Evolutionary conservation across 306 rosid genomes (phyloP), one percentile per base, ranked within the genome.

Genomic region (Glycine latifolia): DNA sequence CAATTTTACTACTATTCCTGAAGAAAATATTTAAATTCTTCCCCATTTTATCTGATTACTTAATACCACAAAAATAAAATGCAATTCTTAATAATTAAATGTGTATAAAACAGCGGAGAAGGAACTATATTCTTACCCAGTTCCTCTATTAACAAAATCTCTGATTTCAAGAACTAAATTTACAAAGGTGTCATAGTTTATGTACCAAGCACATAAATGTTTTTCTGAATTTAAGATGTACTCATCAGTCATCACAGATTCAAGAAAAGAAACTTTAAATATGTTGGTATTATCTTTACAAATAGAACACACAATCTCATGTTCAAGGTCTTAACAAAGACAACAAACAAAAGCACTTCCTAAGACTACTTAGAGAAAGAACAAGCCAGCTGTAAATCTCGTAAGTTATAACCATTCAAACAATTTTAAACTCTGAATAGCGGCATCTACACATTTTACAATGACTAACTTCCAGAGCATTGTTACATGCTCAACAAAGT

Each of bases 341-440:
- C 48, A 56, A 31, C 39, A 73, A 73, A 69, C 35, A 60, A 79
- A 55, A 65, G 37, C 47, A 66, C 37, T 44, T 48, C 15, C 37
- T 7, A 63, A 44, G 79, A 78, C 11, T 26, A 7, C 47, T 48
- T 31, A 44, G 8, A 11, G 44, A 61, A 8, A 48, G 65, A 63
- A 63, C 46, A 76, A 15, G 49, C 37, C 71, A 71, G 17, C 52
- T 33, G 59, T 41, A 62, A 76, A 48, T 80, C 44, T 44, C 62
- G 2, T 0, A 20, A 20, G 44, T 5, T 1, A 1, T 7, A 76
- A 9, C 66, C 16, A 43, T 20, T 49, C 33, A 26, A 5, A 43
- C 39, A 31, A 37, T 39, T 67, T 73, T 12, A 60, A 73, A 67
- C 60, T 53, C 71, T 16, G 44, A 69, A 67, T 77, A 65, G 55